Evolutionary conservation across 1,139 yeast genomes (phyloP).

Genomic region (Saccharomyces hybrid): DNA sequence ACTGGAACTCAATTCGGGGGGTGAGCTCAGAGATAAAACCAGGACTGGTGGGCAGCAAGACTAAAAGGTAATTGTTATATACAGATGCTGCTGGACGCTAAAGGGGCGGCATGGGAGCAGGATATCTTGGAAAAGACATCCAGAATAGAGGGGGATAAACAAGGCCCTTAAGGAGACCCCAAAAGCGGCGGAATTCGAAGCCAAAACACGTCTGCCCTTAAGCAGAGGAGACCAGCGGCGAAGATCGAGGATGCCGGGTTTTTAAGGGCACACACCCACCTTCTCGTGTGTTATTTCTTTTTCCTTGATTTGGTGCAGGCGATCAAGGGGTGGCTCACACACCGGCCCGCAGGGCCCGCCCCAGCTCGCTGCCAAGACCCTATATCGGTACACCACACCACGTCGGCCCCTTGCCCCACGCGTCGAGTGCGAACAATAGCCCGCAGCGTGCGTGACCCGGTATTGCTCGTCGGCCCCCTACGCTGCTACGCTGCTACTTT

Average conservation of each 20-base stretch:
- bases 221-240: background rate
- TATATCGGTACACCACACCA: background rate
- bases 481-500: too few relatives aligned
- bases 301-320: background rate
- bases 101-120: background rate
- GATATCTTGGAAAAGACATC: background rate
- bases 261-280: background rate
- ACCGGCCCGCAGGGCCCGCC: background rate
- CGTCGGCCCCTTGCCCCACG: background rate
- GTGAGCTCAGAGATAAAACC: too few relatives aligned
- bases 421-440: background rate
- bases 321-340: conserved; percentile 1
- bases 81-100: background rate
- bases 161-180: background rate
- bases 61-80: background rate
- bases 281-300: background rate
- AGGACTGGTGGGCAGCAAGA: too few relatives aligned
- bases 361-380: background rate
- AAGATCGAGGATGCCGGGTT: background rate
- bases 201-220: background rate
- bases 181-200: background rate
- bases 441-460: too few relatives aligned
- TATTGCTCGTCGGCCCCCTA: too few relatives aligned
- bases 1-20: background rate
- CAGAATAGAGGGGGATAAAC: background rate